phyloP scores from a whole-genome alignment of 2,329 filamentous ascomycete genomes.

The Aspergillus sp. region DNA sequence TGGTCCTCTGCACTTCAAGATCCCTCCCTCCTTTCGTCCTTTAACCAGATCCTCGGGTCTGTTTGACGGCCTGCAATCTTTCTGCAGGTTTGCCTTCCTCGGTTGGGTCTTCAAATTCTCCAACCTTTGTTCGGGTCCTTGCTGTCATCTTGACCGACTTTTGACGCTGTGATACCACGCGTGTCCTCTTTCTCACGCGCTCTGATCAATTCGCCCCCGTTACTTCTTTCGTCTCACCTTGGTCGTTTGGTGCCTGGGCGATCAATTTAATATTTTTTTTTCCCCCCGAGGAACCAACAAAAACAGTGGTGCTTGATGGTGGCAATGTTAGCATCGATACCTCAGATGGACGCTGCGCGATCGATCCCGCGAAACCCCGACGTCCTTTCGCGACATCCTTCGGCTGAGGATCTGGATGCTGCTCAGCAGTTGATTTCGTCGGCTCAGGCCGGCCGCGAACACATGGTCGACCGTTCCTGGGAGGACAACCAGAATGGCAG shows the following conservation, averaged over 20 bases:
- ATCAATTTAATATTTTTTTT: not conserved
- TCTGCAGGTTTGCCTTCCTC: conserved; percentile 15
- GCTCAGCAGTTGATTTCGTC: conserved; percentile 44
- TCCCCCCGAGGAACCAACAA: not conserved
- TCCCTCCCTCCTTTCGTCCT: not conserved
- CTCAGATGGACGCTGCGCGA: conserved; percentile 31
- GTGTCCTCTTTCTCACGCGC: conserved; percentile 8
- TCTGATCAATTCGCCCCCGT: not conserved
- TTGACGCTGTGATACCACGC: conserved; percentile 29
- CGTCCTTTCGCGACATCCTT: conserved; percentile 36
- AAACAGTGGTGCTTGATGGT: conserved; percentile 4
- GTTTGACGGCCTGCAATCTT: conserved; percentile 19
- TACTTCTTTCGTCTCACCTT: not conserved
- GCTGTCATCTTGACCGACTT: conserved; percentile 30
- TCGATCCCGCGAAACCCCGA: conserved; percentile 24
- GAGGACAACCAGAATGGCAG: conserved; percentile 9
- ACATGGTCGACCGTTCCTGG: conserved; percentile 21
- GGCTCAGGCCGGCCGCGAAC: conserved; percentile 37
- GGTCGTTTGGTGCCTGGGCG: not conserved
- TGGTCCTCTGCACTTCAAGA: not conserved
- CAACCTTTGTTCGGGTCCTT: conserved; percentile 11
- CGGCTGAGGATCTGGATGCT: conserved; percentile 42
- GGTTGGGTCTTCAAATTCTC: not conserved
- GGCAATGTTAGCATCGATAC: conserved; percentile 32
- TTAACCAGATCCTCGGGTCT: conserved; percentile 8